Evolutionary conservation across 768 basidiomycete genomes (phyloP), one percentile per base, ranked within the genome.

Genomic region (Pluteus cervinus): DNA sequence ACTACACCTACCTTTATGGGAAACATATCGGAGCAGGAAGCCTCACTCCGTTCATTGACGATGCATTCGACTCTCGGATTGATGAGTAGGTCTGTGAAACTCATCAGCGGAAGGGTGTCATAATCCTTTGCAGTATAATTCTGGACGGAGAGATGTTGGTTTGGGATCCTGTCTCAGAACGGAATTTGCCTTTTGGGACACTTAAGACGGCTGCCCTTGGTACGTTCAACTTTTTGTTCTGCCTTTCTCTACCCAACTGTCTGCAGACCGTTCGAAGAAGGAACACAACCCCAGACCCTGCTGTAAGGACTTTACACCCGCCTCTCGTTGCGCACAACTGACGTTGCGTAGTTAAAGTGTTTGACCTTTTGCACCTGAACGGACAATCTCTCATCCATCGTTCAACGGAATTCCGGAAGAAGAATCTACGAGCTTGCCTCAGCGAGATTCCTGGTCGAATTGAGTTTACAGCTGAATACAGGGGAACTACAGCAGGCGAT

Each of bases 141-240:
- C 59, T 99, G 10, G 96, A 99, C 48, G 96, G 96, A 0, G 96
- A 99, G 57, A 98, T 99, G 94, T 65, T 99, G 22, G 94, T 97
- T 3, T 98, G 87, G 86, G 96, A 98, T 58, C 94, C 94, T 0
- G 68, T 85, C 3, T 81, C 88, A 1, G 82, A 85, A 49, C 78
- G 87, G 15, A 87, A 89, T 51, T 65, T 96, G 14, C 89, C 94
- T 0, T 98, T 99, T 44, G 96, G 96, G 2, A 86, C 80, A 0
- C 65, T 99, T 34, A 99, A 99, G 61, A 88, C 91, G 0, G 90
- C 91, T 29, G 93, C 93, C 0, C 65, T 84, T 11, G 86, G 89
- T 90, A 41, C 28, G 68, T 44, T 8, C 8, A 4, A 12, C n/a
- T 21, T 1, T 10, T 9, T 34, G 15, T 22, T 21, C 24, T 30